Conservation (phyloP, 768 basidiomycete genomes). For the Phaeotremella skinneri region DNA sequence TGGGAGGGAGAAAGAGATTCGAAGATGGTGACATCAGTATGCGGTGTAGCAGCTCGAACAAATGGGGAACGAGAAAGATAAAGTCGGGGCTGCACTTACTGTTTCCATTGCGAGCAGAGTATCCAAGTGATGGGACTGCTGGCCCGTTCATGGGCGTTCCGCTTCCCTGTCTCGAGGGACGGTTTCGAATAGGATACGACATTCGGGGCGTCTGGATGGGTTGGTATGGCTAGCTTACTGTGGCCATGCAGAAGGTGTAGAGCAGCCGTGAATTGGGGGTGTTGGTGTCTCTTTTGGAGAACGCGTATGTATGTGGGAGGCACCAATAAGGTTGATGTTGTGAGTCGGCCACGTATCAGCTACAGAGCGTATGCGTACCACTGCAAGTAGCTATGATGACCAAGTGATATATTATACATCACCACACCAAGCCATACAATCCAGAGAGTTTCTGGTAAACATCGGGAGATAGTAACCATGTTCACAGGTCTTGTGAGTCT, state of each 20-base stretch:
- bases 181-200: constrained; percentile 15
- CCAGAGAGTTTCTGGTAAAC: neutral
- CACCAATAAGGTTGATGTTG: neutral
- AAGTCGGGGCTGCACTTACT: no score
- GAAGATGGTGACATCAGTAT: no score
- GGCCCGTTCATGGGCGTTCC: neutral
- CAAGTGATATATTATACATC: neutral
- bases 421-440: neutral
- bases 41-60: no score
- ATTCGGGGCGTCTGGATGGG: constrained; percentile 6
- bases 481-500: constrained; percentile 47
- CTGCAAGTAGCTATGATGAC: neutral
- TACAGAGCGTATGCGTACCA: no score
- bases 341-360: no score
- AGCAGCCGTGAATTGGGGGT: no score
- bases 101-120: neutral
- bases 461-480: constrained; percentile 20
- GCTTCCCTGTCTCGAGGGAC: neutral
- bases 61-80: no score
- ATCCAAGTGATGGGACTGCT: neutral
- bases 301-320: neutral
- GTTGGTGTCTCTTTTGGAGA: no score
- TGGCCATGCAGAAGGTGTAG: no score
- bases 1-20: no score
- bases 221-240: neutral